phyloP scores from a whole-genome alignment of 2,329 filamentous ascomycete genomes.

The Trichophyton schoenleinii region DNA sequence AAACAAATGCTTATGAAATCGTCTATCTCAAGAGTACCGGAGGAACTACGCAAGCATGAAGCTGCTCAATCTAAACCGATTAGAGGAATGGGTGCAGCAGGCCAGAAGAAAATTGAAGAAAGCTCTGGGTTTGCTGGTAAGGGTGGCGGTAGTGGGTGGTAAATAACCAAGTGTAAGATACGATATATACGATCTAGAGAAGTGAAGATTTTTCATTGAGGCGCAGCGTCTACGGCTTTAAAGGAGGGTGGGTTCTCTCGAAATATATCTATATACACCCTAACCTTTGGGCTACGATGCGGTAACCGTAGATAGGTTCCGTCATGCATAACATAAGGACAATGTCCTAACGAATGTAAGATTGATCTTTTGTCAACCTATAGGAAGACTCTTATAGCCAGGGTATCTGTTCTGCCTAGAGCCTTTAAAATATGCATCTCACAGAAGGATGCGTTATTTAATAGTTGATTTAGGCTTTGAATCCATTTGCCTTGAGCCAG shows the following conservation, averaged over 20 bases:
- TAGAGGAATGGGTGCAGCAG: conserved; percentile 20
- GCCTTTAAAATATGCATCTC: not conserved
- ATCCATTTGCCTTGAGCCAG: conserved; percentile 58
- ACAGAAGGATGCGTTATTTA: not conserved
- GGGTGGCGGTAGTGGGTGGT: conserved; percentile 14
- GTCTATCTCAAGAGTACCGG: conserved; percentile 73
- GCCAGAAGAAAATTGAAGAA: conserved; percentile 38
- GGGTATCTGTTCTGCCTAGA: not conserved
- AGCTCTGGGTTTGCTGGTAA: conserved; percentile 27
- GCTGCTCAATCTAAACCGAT: conserved; percentile 71
- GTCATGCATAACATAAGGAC: not conserved
- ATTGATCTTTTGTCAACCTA: not conserved
- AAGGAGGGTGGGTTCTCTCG: not conserved
- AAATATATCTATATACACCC: not conserved
- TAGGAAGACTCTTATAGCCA: not conserved
- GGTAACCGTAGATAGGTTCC: not conserved
- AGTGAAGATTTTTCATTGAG: not conserved
- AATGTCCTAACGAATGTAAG: not conserved
- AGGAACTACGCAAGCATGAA: conserved; percentile 80
- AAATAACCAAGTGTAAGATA: not conserved
- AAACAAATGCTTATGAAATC: conserved; percentile 94
- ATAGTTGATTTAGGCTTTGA: conserved; percentile 26
- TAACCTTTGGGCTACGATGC: not conserved
- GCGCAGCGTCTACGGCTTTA: not conserved
- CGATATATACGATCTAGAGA: not conserved